Base-by-base conservation (phyloP, 2,329 filamentous ascomycete genomes). In the Aureobasidium sp. region DNA sequence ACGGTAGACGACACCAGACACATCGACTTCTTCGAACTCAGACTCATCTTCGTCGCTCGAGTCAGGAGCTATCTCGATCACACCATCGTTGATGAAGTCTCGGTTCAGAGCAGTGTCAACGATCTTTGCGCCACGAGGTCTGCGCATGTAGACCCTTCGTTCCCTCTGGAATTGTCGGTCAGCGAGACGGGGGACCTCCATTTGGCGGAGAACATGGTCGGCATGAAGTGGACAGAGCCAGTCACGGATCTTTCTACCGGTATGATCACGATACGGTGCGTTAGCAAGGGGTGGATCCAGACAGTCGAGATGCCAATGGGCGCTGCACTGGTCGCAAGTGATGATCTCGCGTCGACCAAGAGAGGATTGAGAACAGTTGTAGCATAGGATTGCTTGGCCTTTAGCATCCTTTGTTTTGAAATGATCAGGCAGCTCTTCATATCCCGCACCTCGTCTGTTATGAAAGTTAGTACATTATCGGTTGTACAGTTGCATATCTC, bases 261-360 rank as follows among this genome's bases (percentile, higher is more conserved):
- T 65, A 59, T 66, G 54, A 58, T 66, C 67, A 55, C 74, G 71
- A 51, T 83, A 78, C 10, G 90, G 90, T 34, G 89, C 86, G 53
- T 86, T 82, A 29, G 90, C 83, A 64, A 90, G 72, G 29, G 91
- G 90, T 24, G 89, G 88, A 64, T 94, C 84, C 14, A 95, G 74
- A 70, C 93, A 98, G 69, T 97, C 91, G 48, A 95, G 75, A 71
- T 98, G 93, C 86, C 90, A 98, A 64, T 84, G 79, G 29, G 88
- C 78, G 11, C 80, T 76, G 70, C 91, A 98, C 63, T 79, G 81
- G 68, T 90, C 90, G 73, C 91, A 98, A 40, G 86, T 83, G 60
- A 96, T 85, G 62, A 97, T 90, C 60, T 85, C 80, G 22, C 86
- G 81, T 61, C 78, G 78, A 58, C 73, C 72, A 51, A 79, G 73